Base-by-base conservation (phyloP, 371 early-diverging fungal species). In the Rhizopus delemar region DNA sequence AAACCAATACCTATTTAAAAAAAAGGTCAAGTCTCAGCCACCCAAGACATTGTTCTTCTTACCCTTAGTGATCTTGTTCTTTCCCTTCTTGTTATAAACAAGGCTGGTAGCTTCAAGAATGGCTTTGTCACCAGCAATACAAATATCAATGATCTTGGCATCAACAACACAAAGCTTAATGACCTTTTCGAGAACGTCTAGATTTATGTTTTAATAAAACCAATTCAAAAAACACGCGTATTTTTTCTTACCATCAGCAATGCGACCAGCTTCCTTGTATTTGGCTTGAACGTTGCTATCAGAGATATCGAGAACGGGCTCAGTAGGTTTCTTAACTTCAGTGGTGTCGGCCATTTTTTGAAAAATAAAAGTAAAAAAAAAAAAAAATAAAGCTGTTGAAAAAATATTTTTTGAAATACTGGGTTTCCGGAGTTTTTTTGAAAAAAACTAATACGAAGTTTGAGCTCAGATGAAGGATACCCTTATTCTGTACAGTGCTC, bases 211-310 rank as follows among this genome's bases (percentile, higher is more conserved):
- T 22, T 28, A 29, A 15, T n/a, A 45, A 45, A 38, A 38, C 2
- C 39, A 38, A 8, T 11, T 16, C 16, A 12, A 45, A 8, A n/a
- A 28, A 29, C 31, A 15, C 48, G 48, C 29, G 8, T 48, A 6
- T 2, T 29, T 29, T 12, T 29, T 41, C 36, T 13, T 83, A 90
- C 89, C 81, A 77, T 93, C 91, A 66, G 93, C 83, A 65, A 94
- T 90, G 28, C 85, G 86, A 53, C 94, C 91, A 29, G 94, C 94
- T 41, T 88, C 84, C 80, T 88, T 90, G 82, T 94, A 96, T 82
- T 94, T 94, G 63, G 82, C 82, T 66, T 92, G 77, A 41, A 95
- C 93, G 55, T 78, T 78, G 55, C 82, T 65, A 81, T 89, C 82
- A 45, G 71, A 70, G 54, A 82, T 74, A 60, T 62, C 58, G 41